These are phyloP conservation scores for Paraphaeosphaeria sporulosa DNA, from an alignment of 2,329 filamentous ascomycete genomes.

Conservation along the genomic window DNA sequence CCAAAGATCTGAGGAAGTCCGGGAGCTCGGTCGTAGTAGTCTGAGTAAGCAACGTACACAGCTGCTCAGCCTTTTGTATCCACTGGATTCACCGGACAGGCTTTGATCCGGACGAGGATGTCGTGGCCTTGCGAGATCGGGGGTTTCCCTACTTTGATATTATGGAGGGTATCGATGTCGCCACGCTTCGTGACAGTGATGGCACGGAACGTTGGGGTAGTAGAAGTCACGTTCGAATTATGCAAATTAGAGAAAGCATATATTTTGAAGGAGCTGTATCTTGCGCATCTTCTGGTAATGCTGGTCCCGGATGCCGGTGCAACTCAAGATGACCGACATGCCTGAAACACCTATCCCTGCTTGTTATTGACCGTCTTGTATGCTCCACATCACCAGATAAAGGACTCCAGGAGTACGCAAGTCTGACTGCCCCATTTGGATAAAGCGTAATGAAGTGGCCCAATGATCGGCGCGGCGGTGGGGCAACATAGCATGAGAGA, in stretches of 20 bases:
- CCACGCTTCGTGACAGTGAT: conserved; percentile 42
- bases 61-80: conserved; percentile 33
- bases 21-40: conserved; percentile 20
- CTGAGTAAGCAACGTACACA: conserved; percentile 42
- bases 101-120: conserved; percentile 39
- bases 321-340: neutral
- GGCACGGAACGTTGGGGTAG: conserved; percentile 35
- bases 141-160: conserved; percentile 42
- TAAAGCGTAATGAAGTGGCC: no score
- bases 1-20: conserved; percentile 15
- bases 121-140: conserved; percentile 39
- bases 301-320: neutral
- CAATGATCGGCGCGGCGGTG: no score
- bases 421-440: neutral
- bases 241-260: neutral
- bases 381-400: neutral
- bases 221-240: neutral
- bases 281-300: neutral
- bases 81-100: conserved; percentile 32
- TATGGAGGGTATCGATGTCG: conserved; percentile 32
- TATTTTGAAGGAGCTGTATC: neutral
- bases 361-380: neutral
- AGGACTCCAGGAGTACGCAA: neutral
- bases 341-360: neutral
- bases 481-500: no score